Evolutionary conservation across 208 protist species (phyloP).

Genomic region (Wallacemonas sp.): DNA sequence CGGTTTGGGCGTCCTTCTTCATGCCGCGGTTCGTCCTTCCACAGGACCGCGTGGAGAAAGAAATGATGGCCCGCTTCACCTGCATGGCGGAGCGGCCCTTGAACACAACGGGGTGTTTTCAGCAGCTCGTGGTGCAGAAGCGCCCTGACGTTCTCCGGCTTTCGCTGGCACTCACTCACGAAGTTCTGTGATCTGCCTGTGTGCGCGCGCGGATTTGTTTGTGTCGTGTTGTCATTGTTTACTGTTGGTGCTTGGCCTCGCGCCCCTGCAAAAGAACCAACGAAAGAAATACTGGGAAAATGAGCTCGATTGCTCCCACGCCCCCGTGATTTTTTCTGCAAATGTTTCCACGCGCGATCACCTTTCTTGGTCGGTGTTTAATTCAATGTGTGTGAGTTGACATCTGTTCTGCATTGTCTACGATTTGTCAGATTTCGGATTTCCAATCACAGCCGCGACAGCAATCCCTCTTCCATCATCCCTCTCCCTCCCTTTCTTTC

Average conservation of each 20-base stretch:
- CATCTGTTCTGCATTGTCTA: no score
- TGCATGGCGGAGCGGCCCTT: conserved; percentile 79
- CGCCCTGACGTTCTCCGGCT: conserved; percentile 41
- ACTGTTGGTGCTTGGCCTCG: no score
- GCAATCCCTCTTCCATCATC: no score
- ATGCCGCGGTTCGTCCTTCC: conserved; percentile 23
- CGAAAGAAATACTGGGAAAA: no score
- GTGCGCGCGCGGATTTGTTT: not conserved
- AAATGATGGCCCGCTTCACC: conserved; percentile 54
- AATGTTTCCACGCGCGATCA: no score
- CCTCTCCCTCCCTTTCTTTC: not conserved
- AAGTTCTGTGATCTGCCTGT: conserved; percentile 48
- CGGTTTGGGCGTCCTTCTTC: conserved; percentile 23
- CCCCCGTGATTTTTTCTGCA: no score
- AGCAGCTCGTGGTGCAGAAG: conserved; percentile 70
- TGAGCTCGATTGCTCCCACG: no score
- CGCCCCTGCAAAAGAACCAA: no score
- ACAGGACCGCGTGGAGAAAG: conserved; percentile 23
- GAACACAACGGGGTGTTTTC: conserved; percentile 67
- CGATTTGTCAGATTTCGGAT: no score
- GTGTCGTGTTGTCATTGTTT: conserved; percentile 10
- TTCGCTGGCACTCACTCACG: conserved; percentile 56
- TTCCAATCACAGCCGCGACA: no score
- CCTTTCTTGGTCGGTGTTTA: no score
- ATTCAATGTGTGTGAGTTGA: no score